Percentiles rank a stretch among this genome's conserved stretches.
Conservation (phyloP, 495 filamentous ascomycete genomes). For the Penicillium bovifimosum region DNA sequence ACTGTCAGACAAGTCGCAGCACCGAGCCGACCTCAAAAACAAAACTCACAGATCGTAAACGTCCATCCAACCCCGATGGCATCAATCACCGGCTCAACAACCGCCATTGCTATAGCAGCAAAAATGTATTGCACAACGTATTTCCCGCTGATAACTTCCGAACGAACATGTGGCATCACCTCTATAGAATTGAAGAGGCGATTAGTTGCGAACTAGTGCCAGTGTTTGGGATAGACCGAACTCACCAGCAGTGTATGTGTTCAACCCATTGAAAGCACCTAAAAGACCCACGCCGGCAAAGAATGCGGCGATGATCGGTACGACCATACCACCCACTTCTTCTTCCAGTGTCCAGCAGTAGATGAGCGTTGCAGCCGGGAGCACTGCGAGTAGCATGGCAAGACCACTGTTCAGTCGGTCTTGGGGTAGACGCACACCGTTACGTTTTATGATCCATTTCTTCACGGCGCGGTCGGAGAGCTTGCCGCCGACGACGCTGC, state of each 20-base stretch:
- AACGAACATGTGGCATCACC: conserved; percentile 42
- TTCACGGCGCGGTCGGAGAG: conserved; percentile 63
- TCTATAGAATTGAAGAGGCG: conserved; percentile 16
- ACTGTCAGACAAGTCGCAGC: conserved; percentile 1
- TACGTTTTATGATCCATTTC: conserved; percentile 52
- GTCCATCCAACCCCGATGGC: conserved; percentile 62
- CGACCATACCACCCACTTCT: conserved; percentile 55
- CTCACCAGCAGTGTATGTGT: conserved; percentile 70
- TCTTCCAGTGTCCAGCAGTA: conserved; percentile 69
- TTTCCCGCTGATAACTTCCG: conserved; percentile 68
- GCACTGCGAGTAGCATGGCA: conserved; percentile 52
- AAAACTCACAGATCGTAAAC: conserved; percentile 41
- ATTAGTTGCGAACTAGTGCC: neutral
- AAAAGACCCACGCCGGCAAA: conserved; percentile 62
- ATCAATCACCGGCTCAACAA: conserved; percentile 59
- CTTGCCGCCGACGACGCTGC: conserved; percentile 63
- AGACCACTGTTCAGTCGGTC: conserved; percentile 65
- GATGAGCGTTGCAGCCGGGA: conserved; percentile 59
- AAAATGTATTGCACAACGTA: conserved; percentile 69
- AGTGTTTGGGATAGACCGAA: conserved; percentile 21
- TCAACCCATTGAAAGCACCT: conserved; percentile 65
- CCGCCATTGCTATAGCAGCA: conserved; percentile 57
- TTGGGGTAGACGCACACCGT: conserved; percentile 61
- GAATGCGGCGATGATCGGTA: conserved; percentile 66
- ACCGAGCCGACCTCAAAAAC: neutral